Evolutionary conservation across 441 rosid genomes (phyloP).

Genomic region (Populus trichocarpa): DNA sequence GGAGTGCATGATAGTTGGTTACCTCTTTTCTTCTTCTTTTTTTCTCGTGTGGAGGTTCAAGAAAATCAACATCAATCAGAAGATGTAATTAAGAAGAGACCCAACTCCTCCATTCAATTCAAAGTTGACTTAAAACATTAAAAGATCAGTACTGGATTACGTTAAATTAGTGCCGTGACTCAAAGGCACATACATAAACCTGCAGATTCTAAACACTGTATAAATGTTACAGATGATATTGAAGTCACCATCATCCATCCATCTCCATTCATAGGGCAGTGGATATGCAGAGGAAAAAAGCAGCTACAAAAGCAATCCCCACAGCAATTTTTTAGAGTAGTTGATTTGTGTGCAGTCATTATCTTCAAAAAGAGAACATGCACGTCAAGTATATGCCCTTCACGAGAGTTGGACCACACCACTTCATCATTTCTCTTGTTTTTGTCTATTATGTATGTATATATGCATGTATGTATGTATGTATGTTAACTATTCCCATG

Average conservation of each 20-base stretch:
- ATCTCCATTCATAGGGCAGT: background rate
- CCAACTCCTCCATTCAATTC: background rate
- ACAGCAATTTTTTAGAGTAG: background rate
- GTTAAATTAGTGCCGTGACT: background rate
- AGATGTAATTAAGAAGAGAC: too few species aligned
- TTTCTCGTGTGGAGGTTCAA: too few species aligned
- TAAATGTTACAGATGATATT: background rate
- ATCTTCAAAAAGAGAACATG: constrained; percentile 26
- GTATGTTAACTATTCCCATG: background rate
- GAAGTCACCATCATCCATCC: background rate
- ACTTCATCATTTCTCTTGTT: background rate
- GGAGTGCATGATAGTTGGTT: too few species aligned
- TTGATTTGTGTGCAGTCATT: constrained; percentile 10
- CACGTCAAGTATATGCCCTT: constrained; percentile 20
- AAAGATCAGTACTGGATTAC: background rate
- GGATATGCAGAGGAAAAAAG: background rate
- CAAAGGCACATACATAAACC: background rate
- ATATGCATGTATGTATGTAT: background rate
- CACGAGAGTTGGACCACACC: constrained; percentile 12
- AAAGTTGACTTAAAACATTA: background rate
- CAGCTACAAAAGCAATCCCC: background rate
- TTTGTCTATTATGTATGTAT: background rate
- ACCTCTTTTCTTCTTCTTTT: too few species aligned
- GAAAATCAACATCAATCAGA: too few species aligned
- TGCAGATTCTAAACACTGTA: background rate